Base-by-base conservation (phyloP, 164 flowering plant genomes). In the Vitis amurensis region DNA sequence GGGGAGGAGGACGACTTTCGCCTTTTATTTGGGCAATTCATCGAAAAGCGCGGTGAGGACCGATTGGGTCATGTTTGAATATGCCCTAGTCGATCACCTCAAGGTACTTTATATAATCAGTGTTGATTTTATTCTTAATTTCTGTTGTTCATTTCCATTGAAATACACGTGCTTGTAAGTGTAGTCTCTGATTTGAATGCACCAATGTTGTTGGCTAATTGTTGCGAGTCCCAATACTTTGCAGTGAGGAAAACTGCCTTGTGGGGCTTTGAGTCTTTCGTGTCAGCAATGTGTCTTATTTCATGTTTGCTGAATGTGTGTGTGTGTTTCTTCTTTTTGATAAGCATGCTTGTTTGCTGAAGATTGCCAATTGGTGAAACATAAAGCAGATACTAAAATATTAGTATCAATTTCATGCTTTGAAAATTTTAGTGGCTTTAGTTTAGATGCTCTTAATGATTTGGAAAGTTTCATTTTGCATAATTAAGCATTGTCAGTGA, bases 21-120 rank as follows among this genome's bases (percentile, higher is more conserved):
- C 77, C 4, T 89, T 86, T 64, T 86, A 79, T 73, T 70, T 71
- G 68, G 76, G 80, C 31, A 69, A 76, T 73, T 77, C 78, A 23
- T 12, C 47, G 1, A 78, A 68, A 19, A 61, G 3, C 8, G 79
- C 71, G 1, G 67, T 67, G 16, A 76, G 66, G 81, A 87, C 91
- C 49, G 73, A 82, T 68, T 87, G 90, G 90, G 44, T 85, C 5
- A 70, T 89, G 87, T 72, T 82, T n/a, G 88, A 87, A 80, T 86
- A 89, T 71, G 77, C 87, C 13, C 83, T 82, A 8, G 55, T 67
- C 50, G 79, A 77, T 53, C 72, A 70, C 23, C 27, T n/a, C 19
- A 56, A 77, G 88, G 89, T 81, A 76, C 23, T 48, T 48, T 49
- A 2, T 66, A 55, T 8, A 48, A 23, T 2, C 49, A 44, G 15